Evolutionary conservation across 2,329 filamentous ascomycete genomes (phyloP).

Genomic region (Gnomoniopsis sp.): DNA sequence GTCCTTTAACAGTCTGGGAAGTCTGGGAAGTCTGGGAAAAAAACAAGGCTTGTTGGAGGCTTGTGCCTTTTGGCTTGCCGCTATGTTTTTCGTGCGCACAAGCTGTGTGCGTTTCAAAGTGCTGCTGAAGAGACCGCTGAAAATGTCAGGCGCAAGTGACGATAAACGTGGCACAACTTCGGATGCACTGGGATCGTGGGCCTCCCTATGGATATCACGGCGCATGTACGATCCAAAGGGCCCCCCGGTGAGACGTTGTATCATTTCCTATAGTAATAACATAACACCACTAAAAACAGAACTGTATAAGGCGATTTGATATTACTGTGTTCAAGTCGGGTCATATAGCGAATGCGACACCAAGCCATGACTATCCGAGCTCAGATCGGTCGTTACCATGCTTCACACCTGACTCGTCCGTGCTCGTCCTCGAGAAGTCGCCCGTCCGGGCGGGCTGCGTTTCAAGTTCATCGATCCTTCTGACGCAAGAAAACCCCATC

Average conservation of each 20-base stretch:
- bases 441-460: neutral
- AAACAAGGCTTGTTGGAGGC: too few species aligned
- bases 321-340: too few species aligned
- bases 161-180: neutral
- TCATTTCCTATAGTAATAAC: too few species aligned
- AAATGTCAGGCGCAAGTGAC: neutral
- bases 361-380: neutral
- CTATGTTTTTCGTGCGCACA: neutral
- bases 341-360: constrained; percentile 9
- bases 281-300: too few species aligned
- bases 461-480: constrained; percentile 3
- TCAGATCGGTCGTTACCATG: neutral
- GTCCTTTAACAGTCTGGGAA: too few species aligned
- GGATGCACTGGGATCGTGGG: neutral
- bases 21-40: too few species aligned
- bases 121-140: too few species aligned
- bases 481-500: neutral
- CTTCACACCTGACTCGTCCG: constrained; percentile 15
- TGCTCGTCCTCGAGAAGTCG: neutral
- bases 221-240: too few species aligned
- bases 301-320: too few species aligned
- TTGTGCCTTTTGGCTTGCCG: neutral
- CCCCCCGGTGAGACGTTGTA: too few species aligned
- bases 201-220: too few species aligned
- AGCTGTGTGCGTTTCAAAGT: neutral